phyloP scores from a whole-genome alignment of 768 basidiomycete species.

The Mycena capillaripes region DNA sequence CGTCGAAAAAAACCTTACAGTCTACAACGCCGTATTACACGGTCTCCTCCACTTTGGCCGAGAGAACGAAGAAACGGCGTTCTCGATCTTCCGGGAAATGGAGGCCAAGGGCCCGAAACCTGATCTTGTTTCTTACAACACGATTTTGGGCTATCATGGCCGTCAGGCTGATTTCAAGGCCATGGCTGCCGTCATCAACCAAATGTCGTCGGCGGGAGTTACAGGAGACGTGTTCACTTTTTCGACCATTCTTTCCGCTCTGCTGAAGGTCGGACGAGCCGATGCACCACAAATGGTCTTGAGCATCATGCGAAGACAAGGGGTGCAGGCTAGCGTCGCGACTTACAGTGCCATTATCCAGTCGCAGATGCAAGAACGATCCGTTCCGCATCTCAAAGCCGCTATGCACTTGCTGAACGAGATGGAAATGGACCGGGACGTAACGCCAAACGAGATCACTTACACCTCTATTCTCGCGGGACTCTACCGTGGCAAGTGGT shows the following conservation, averaged over 20 bases:
- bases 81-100: conserved; percentile 58
- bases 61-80: conserved; percentile 53
- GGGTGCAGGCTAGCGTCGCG: conserved; percentile 79
- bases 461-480: conserved; percentile 87
- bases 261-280: conserved; percentile 75
- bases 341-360: conserved; percentile 87
- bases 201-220: conserved; percentile 68
- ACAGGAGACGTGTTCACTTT: conserved; percentile 88
- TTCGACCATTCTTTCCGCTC: conserved; percentile 85
- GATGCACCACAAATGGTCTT: conserved; percentile 78
- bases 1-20: conserved; percentile 49
- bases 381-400: conserved; percentile 65
- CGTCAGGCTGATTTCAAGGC: conserved; percentile 73
- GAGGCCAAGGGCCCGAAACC: conserved; percentile 67
- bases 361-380: conserved; percentile 72
- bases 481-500: conserved; percentile 72
- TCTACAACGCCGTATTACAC: conserved; percentile 84
- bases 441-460: conserved; percentile 81
- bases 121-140: conserved; percentile 87
- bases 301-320: conserved; percentile 81
- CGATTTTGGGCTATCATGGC: conserved; percentile 77
- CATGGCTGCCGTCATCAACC: conserved; percentile 69
- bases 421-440: conserved; percentile 75
- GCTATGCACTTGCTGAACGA: conserved; percentile 78
- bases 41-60: conserved; percentile 68